A percentile compares a stretch with the other conserved stretches of the same genome.
These are phyloP conservation scores for Blastobotrys buckinghamii DNA, from an alignment of 1,139 yeast genomes.

Conservation along the genomic window DNA sequence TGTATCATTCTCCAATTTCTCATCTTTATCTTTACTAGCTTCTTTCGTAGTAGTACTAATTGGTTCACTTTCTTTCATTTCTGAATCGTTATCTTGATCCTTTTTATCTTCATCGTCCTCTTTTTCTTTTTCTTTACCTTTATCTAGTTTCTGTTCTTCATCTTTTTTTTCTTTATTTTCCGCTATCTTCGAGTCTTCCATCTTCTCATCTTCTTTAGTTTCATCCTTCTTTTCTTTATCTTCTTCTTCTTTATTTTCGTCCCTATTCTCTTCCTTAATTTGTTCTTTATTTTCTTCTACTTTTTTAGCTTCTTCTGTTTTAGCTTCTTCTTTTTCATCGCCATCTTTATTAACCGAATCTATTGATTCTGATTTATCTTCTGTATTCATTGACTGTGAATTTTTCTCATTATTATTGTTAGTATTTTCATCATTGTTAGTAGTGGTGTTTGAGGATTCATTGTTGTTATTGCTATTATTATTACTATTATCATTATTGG, in stretches of 20 bases:
- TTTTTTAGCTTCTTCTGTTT: constrained; percentile 16
- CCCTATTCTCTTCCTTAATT: constrained; percentile 9
- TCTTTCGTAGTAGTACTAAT: background rate
- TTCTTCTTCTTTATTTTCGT: constrained; percentile 6
- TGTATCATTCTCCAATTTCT: constrained; percentile 2
- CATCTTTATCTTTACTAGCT: background rate
- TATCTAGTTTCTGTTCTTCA: background rate
- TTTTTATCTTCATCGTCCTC: background rate
- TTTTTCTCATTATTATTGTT: background rate
- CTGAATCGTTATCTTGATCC: constrained; percentile 1
- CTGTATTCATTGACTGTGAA: background rate
- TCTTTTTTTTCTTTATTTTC: background rate
- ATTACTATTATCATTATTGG: too few relatives aligned
- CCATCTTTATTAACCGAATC: constrained; percentile 3
- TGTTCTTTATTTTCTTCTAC: constrained; percentile 13
- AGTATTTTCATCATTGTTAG: background rate
- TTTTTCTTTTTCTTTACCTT: background rate
- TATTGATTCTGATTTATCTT: background rate
- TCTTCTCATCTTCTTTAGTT: background rate
- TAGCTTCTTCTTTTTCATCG: constrained; percentile 4
- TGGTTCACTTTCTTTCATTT: constrained; percentile 1
- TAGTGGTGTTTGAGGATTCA: background rate
- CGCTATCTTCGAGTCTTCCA: background rate
- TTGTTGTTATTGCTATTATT: too few relatives aligned
- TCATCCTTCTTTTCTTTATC: background rate